These are phyloP conservation scores for Cercospora sesami DNA, from an alignment of 2,329 filamentous ascomycete species.

Conservation along the genomic window DNA sequence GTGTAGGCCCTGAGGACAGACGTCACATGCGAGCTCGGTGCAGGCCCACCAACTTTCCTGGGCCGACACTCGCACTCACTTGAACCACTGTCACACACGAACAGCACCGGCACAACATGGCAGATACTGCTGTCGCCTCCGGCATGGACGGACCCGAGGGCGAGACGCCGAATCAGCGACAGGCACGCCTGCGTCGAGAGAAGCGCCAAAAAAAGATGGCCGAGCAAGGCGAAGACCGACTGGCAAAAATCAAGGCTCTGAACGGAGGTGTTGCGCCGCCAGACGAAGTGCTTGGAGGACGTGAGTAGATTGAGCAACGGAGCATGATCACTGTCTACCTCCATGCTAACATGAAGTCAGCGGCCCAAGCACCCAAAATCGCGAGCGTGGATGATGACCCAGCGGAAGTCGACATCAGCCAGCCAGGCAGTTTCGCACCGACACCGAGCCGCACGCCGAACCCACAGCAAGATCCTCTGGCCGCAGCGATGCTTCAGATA, in stretches of 20 bases:
- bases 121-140: conserved; percentile 31
- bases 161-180: conserved; percentile 51
- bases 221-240: conserved; percentile 66
- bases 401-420: conserved; percentile 68
- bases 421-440: conserved; percentile 21
- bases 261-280: conserved; percentile 49
- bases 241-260: conserved; percentile 74
- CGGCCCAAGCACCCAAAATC: conserved; percentile 36
- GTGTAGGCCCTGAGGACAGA: neutral
- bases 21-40: conserved; percentile 1
- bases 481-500: conserved; percentile 34
- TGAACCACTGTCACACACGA: neutral
- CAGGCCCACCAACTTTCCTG: neutral
- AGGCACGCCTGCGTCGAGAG: conserved; percentile 75
- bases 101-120: conserved; percentile 28
- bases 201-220: conserved; percentile 76
- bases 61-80: neutral
- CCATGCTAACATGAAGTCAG: conserved; percentile 23
- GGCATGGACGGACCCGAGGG: conserved; percentile 31
- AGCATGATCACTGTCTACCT: neutral
- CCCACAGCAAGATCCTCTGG: conserved; percentile 31
- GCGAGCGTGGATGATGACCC: conserved; percentile 59
- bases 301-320: conserved; percentile 9
- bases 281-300: conserved; percentile 36
- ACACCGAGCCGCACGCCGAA: conserved; percentile 18